Conservation (phyloP, 495 filamentous ascomycete genomes). For the Aeminium ludgeri region DNA sequence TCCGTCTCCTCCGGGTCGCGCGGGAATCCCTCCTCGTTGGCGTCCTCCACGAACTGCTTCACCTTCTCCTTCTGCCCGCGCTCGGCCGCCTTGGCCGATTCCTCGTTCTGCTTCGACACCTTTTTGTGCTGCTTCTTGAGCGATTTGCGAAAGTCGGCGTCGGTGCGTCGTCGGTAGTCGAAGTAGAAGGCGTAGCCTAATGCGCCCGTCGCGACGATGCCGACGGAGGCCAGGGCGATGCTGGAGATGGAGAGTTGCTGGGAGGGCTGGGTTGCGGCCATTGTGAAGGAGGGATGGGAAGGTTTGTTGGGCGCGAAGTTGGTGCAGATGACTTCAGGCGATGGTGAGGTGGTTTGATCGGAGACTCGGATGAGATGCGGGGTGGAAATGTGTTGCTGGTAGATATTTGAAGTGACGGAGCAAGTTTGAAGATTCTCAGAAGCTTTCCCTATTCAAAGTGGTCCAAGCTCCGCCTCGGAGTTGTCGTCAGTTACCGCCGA, state of each 20-base stretch:
- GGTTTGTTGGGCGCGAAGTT: no score
- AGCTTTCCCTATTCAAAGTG: neutral
- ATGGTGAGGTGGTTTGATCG: no score
- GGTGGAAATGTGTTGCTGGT: no score
- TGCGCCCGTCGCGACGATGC: constrained; percentile 56
- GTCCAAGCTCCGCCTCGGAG: constrained; percentile 3
- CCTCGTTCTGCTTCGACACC: constrained; percentile 58
- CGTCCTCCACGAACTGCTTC: constrained; percentile 51
- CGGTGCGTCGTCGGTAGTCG: constrained; percentile 76
- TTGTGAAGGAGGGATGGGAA: constrained; percentile 3
- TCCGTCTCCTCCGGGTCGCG: constrained; percentile 80
- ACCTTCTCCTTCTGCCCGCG: constrained; percentile 56
- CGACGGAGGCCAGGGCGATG: constrained; percentile 54
- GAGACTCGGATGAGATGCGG: no score
- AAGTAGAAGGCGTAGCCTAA: constrained; percentile 82
- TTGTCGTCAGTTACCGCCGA: constrained; percentile 1
- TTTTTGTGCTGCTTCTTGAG: constrained; percentile 68
- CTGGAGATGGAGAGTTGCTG: constrained; percentile 50
- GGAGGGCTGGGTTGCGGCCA: constrained; percentile 21
- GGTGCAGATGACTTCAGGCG: no score
- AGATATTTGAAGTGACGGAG: no score
- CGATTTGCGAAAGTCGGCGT: constrained; percentile 70
- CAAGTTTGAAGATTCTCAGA: no score
- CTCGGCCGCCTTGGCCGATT: constrained; percentile 50
- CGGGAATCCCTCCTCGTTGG: constrained; percentile 82